Percentiles rank a stretch among this genome's conserved stretches.
phyloP scores from a whole-genome alignment of 768 basidiomycete species.

The Crucibulum laeve region DNA sequence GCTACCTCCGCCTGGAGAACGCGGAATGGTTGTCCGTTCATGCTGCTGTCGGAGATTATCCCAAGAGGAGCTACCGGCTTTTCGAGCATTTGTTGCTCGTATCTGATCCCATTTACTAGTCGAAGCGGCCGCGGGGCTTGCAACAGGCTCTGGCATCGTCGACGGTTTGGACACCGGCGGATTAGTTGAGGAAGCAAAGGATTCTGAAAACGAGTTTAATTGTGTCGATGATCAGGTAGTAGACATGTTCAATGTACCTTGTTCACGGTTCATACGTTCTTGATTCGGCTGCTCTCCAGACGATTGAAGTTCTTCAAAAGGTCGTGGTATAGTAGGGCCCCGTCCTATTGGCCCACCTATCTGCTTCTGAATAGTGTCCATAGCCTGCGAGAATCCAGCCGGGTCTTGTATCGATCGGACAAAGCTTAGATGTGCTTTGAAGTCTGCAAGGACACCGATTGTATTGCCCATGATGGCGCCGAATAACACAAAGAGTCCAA shows the following conservation, averaged over 20 bases:
- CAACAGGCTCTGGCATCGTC: constrained; percentile 1
- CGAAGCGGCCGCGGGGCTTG: background rate
- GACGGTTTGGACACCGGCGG: too few relatives aligned
- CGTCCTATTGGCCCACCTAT: constrained; percentile 25
- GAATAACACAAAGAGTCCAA: background rate
- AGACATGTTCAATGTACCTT: too few relatives aligned
- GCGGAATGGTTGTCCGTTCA: constrained; percentile 31
- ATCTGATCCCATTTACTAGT: constrained; percentile 63
- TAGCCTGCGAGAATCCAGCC: constrained; percentile 31
- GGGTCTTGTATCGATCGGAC: constrained; percentile 34
- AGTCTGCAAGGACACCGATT: background rate
- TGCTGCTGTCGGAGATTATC: constrained; percentile 61
- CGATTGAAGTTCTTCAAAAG: constrained; percentile 8
- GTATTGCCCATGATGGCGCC: background rate
- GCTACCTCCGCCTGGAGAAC: constrained; percentile 11
- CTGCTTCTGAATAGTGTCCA: constrained; percentile 40
- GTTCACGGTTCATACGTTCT: too few relatives aligned
- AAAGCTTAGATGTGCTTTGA: constrained; percentile 30
- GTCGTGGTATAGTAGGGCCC: constrained; percentile 24
- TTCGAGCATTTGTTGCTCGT: constrained; percentile 44
- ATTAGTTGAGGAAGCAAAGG: too few relatives aligned
- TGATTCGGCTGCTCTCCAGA: too few relatives aligned
- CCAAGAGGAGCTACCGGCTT: constrained; percentile 54
- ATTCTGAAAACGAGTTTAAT: too few relatives aligned
- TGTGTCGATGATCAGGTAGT: too few relatives aligned